Evolutionary conservation across 306 rosid genomes (phyloP).

Genomic region (Quercus suber): DNA sequence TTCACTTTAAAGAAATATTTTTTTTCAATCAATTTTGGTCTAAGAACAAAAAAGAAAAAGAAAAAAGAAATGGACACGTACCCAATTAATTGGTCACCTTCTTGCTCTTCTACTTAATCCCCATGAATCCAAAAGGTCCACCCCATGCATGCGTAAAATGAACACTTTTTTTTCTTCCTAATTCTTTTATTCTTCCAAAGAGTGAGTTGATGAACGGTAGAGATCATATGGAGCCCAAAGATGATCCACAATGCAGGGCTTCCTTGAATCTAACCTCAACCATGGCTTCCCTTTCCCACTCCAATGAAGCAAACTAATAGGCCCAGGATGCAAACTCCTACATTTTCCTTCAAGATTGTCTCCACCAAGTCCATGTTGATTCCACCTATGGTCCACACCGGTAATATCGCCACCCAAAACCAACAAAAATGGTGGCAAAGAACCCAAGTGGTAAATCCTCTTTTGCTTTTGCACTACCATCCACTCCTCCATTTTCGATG

Average conservation of each 20-base stretch:
- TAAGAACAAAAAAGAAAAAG: neutral
- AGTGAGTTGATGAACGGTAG: constrained; percentile 51
- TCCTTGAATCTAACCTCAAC: constrained; percentile 86
- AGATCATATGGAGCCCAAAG: constrained; percentile 91
- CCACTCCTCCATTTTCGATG: constrained; percentile 65
- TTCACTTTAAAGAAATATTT: neutral
- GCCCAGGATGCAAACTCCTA: constrained; percentile 76
- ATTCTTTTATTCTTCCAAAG: constrained; percentile 52
- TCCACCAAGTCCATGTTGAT: constrained; percentile 88
- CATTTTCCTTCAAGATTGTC: constrained; percentile 82
- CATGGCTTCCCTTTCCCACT: constrained; percentile 95
- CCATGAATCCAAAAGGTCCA: neutral
- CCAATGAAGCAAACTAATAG: constrained; percentile 83
- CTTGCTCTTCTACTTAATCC: neutral
- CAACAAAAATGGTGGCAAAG: constrained; percentile 80
- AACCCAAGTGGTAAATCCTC: constrained; percentile 78
- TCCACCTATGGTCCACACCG: constrained; percentile 81
- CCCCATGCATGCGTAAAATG: too few species aligned
- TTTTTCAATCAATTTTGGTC: neutral
- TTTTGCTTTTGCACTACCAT: constrained; percentile 76
- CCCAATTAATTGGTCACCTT: constrained; percentile 2
- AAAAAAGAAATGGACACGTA: neutral
- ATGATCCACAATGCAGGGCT: constrained; percentile 77
- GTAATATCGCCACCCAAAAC: constrained; percentile 69
- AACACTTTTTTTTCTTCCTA: neutral